Percentiles rank a stretch among this genome's conserved stretches.
phyloP scores from a whole-genome alignment of 2,329 filamentous ascomycete species.

The Chrysoporthe puriensis region DNA sequence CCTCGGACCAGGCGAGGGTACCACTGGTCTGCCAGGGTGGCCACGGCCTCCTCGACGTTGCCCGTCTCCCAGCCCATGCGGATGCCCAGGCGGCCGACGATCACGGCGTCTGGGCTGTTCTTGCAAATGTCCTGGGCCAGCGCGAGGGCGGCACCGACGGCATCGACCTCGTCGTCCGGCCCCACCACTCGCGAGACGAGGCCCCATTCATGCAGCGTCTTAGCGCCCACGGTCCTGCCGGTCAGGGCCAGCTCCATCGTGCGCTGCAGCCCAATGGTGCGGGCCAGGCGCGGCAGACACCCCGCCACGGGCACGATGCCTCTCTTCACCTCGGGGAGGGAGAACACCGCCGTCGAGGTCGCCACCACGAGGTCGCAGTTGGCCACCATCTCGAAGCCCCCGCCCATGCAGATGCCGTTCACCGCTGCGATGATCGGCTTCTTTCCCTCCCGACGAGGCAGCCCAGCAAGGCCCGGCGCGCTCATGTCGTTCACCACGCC shows the following conservation, averaged over 20 bases:
- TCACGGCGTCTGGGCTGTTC: conserved; percentile 75
- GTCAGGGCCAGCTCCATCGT: conserved; percentile 75
- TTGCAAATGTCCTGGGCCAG: conserved; percentile 52
- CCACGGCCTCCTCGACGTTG: conserved; percentile 34
- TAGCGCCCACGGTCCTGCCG: conserved; percentile 61
- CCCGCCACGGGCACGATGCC: conserved; percentile 74
- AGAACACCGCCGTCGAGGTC: conserved; percentile 60
- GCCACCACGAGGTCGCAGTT: conserved; percentile 74
- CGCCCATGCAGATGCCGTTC: conserved; percentile 74
- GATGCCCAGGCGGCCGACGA: conserved; percentile 71
- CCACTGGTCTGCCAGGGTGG: conserved; percentile 32
- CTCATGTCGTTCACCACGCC: conserved; percentile 39
- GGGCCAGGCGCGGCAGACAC: conserved; percentile 67
- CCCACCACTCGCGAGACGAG: conserved; percentile 66
- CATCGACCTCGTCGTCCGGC: conserved; percentile 30
- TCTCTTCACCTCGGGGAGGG: conserved; percentile 70
- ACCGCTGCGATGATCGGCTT: conserved; percentile 79
- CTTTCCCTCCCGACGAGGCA: conserved; percentile 66
- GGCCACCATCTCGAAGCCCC: conserved; percentile 73
- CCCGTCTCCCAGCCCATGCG: conserved; percentile 70
- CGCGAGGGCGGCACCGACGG: conserved; percentile 60
- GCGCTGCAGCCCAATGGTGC: conserved; percentile 68
- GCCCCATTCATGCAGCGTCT: conserved; percentile 66
- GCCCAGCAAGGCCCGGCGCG: conserved; percentile 61
- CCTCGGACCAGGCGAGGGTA: conserved; percentile 33